phyloP scores from a whole-genome alignment of 2,329 filamentous ascomycete genomes.

The Ramichloridium luteum region DNA sequence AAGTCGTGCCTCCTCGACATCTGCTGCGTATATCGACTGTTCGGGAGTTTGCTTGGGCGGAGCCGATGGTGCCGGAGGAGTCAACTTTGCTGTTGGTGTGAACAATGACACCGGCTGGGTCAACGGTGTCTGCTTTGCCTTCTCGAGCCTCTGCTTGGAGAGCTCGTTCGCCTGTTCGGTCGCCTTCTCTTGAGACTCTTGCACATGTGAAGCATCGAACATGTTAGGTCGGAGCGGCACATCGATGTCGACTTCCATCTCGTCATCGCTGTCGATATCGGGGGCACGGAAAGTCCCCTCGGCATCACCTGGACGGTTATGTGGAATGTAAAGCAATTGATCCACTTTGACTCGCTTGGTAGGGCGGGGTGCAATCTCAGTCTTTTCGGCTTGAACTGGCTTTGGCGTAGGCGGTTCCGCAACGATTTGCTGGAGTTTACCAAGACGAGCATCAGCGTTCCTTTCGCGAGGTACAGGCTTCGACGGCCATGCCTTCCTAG shows the following conservation, averaged over 20 bases:
- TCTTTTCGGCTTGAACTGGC: constrained; percentile 17
- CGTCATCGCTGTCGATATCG: constrained; percentile 22
- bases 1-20: not conserved
- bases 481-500: constrained; percentile 7
- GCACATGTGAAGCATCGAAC: constrained; percentile 11
- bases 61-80: too few relatives aligned
- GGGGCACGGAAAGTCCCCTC: constrained; percentile 20
- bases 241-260: constrained; percentile 23
- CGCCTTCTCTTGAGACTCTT: not conserved
- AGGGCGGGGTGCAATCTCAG: constrained; percentile 16
- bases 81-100: too few relatives aligned
- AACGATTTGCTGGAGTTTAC: constrained; percentile 15
- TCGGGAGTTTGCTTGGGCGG: too few relatives aligned
- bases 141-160: not conserved
- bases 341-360: constrained; percentile 24
- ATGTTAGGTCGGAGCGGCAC: constrained; percentile 14
- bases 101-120: too few relatives aligned
- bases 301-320: constrained; percentile 21
- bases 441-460: constrained; percentile 19
- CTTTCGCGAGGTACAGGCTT: constrained; percentile 12
- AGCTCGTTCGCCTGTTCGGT: not conserved
- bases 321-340: constrained; percentile 19
- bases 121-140: not conserved
- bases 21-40: too few relatives aligned
- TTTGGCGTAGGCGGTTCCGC: constrained; percentile 14